Conservation (phyloP, 2,329 filamentous ascomycete genomes). For the Ophioceras dolichostomum region DNA sequence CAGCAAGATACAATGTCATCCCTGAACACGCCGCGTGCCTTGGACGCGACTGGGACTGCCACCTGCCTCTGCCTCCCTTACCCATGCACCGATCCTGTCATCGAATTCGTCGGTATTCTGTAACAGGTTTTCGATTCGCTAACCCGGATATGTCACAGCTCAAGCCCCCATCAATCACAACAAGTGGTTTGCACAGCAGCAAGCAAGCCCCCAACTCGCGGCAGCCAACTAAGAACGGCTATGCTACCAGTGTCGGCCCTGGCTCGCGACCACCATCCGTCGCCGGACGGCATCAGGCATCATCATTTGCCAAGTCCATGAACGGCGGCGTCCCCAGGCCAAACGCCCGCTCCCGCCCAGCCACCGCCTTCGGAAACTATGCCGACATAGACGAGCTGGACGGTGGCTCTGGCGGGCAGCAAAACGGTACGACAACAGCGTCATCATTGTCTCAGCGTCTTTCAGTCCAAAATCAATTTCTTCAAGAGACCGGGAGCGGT, state of each 20-base stretch:
- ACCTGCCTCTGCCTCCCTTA: no score
- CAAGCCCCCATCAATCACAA: no score
- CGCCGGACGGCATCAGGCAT: constrained; percentile 38
- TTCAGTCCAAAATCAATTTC: constrained; percentile 6
- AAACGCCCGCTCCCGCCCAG: constrained; percentile 26
- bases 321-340: constrained; percentile 30
- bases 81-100: no score
- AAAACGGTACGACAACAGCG: constrained; percentile 30
- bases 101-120: no score
- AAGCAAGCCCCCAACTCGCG: no score
- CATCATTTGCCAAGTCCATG: constrained; percentile 32
- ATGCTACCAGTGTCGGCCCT: constrained; percentile 45
- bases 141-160: no score
- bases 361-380: constrained; percentile 22
- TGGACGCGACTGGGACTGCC: no score
- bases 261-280: constrained; percentile 31
- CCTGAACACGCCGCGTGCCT: no score
- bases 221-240: constrained; percentile 31
- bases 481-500: not conserved
- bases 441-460: constrained; percentile 6
- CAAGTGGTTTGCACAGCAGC: no score
- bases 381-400: constrained; percentile 15
- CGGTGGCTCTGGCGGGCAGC: constrained; percentile 12
- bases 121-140: no score
- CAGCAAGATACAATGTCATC: no score